Evolutionary conservation across 179 eudicot species (phyloP).

Genomic region (Beta corolliflora): DNA sequence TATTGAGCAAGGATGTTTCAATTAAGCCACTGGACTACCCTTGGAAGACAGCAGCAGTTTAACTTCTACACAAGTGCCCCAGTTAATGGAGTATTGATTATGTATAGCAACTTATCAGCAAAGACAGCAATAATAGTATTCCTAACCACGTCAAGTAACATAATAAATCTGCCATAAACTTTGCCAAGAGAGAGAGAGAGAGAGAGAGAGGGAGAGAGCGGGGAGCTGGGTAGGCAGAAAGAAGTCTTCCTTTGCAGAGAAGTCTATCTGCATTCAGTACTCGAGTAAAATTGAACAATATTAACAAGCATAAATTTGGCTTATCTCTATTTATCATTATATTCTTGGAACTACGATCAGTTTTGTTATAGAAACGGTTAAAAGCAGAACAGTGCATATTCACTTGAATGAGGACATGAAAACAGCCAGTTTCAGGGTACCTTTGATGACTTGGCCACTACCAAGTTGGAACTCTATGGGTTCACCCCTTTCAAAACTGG

Average conservation of each 20-base stretch:
- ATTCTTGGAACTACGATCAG: not conserved
- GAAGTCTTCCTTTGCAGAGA: not conserved
- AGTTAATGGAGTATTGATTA: not conserved
- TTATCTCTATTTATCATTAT: not conserved
- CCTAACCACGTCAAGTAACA: not conserved
- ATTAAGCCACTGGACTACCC: no score
- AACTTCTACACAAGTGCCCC: not conserved
- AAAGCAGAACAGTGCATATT: not conserved
- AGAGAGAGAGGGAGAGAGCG: not conserved
- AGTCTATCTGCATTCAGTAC: not conserved
- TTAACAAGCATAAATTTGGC: not conserved
- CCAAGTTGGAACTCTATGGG: slow-evolving; percentile 97
- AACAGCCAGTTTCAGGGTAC: slow-evolving; percentile 28
- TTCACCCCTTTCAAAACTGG: slow-evolving; percentile 94
- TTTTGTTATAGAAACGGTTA: not conserved
- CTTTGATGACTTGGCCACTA: slow-evolving; percentile 92
- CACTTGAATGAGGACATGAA: not conserved
- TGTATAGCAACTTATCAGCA: not conserved
- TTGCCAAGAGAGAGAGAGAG: not conserved
- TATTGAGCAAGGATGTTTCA: no score
- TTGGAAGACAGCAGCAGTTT: not conserved
- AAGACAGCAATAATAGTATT: not conserved
- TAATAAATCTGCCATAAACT: slow-evolving; percentile 1
- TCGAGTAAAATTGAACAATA: not conserved
- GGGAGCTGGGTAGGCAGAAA: not conserved